Evolutionary conservation across 1,139 yeast species (phyloP), one percentile per base, ranked within the genome.

Genomic region (Debaryomyces singareniensis): DNA sequence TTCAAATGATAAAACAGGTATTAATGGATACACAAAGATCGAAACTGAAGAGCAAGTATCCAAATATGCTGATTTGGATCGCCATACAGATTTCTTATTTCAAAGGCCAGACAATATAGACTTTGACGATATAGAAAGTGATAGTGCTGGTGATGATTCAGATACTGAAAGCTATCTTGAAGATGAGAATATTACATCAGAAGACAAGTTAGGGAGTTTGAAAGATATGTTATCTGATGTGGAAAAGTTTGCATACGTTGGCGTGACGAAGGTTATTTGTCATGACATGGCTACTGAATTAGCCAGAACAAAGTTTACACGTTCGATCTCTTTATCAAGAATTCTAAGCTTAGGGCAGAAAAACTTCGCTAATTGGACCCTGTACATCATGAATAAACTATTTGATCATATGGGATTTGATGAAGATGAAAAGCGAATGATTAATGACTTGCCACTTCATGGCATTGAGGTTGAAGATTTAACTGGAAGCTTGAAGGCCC

Each of bases 231-330:
- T 93, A 18, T 69, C 78, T 3, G 97, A 86, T 15, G 67, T 81
- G 13, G 96, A 93, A 50, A 79, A 85, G 44, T 83, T 89, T 42
- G 97, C 97, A 3, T 93, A 93, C 48, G 82, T 84, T 4, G 98
- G 96, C 0, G 67, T 91, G 9, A 77, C 83, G 13, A 81, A 84
- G 43, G 68, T 93, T 23, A 69, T 83, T 5, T 70, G 79, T 32
- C 83, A 81, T 23, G 85, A 82, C 16, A 76, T 87, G 83, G 95
- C 95, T 6, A 75, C 86, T 1, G 78, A 77, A 7, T 53, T 87
- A 36, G 91, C 94, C 0, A 61, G 62, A 25, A 50, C 81, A 18
- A 71, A 77, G 35, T 63, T 71, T 16, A 68, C 77, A 3, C 55
- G 69, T 0, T 61, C 78, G 1, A 68, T 65, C 18, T 70, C 62